Evolutionary conservation across 176 grass and related monocot genomes (phyloP), one percentile per base, ranked within the genome.

Genomic region (Phyllostachys edulis): DNA sequence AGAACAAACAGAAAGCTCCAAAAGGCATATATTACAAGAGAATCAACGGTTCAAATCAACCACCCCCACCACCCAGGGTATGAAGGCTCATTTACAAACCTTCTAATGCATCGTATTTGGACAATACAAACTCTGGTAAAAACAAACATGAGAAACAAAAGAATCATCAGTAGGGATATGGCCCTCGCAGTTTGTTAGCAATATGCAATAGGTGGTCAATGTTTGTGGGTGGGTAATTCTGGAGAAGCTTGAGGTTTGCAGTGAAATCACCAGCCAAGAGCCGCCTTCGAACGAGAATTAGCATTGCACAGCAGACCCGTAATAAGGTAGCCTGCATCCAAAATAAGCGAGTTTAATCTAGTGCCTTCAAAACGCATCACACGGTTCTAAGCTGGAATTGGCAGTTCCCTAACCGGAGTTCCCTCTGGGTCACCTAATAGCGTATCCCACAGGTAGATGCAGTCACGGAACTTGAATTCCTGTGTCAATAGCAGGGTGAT

Each of bases 221-320:
- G 82, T 99, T 99, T 69, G 89, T 92, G 47, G 84, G 78, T 7
- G 96, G 93, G 41, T 96, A 99, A 82, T 87, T 99, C 79, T 99
- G 96, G 61, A 99, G 87, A 41, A 98, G 89, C 88, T 98, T 98
- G 74, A 98, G 93, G 85, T 95, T 98, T n/a, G 96, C 93, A 3
- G 93, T 98, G 78, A 98, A 98, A 85, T 98, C 96, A 1, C 96
- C 96, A 46, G 96, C 96, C 73, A 98, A 85, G 52, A 98, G 96
- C 47, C 91, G 85, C 60, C 91, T 93, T 61, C 96, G 88, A n/a
- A 98, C 93, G 39, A 95, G 93, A 85, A 99, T 96, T 44, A 99
- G 77, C 96, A 99, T 99, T 1, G 96, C 96, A 51, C 96, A 99
- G 85, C 96, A 99, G 69, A 99, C 81, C 57, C 91, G 79, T 36